Base-by-base conservation (phyloP, 2,329 filamentous ascomycete genomes). In the Coniochaeta sp. region DNA sequence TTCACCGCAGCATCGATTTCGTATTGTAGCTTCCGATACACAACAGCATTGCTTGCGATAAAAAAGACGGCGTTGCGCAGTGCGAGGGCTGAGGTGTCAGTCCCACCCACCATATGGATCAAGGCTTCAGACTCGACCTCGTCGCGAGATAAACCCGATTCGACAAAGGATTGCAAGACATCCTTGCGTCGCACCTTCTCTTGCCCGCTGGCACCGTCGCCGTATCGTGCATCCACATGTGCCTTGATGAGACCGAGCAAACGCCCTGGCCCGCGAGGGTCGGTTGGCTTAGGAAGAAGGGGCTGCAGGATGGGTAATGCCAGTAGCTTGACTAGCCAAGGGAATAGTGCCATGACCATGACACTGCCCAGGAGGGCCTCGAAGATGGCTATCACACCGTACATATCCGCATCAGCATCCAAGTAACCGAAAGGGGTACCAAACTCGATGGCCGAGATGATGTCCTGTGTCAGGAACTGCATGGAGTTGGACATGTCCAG, bases 381-480 rank as follows among this genome's bases (percentile, higher is more conserved):
- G 10, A 62, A 69, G 1, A 73, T 71, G 59, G 69, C 65, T 38
- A 79, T 69, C 59, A 77, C 71, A 10, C 63, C 63, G 58, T 75
- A 72, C 5, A 75, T 65, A 61, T 83, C 80, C 4, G 68, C 63
- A 66, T 81, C 75, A 16, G 70, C 71, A 9, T 71, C 66, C 54
- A 82, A 68, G 65, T 78, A 75, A 28, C 79, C 79, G 61, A 81
- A 79, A 2, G 76, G 60, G 38, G 73, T 62, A 22, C 78, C 78
- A 28, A 81, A 75, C 2, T 74, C 77, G 12, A 81, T 62, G 34
- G 73, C 72, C 40, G 73, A 77, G 59, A 81, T 78, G 24, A 80
- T 74, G 62, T 82, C 80, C 2, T 81, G 67, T 0, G 78, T 78
- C 59, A 80, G 75, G 69, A 72, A 79, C 40, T 77, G 74, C 10